Evolutionary conservation across 2,329 filamentous ascomycete species (phyloP).

Genomic region (Lasiodiplodia gonubiensis): DNA sequence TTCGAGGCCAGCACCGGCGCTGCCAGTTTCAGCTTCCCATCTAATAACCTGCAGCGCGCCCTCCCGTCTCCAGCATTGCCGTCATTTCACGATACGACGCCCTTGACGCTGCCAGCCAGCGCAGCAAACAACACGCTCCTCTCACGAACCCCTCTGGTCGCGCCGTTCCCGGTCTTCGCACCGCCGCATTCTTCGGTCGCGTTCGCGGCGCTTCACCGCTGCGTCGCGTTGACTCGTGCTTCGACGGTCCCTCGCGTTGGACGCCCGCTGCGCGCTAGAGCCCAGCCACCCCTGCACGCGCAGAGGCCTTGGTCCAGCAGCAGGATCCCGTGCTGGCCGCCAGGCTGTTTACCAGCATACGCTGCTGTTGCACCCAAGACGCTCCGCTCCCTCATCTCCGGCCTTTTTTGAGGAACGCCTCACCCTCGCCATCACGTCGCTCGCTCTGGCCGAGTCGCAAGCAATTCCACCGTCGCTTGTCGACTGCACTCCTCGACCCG

Average conservation of each 20-base stretch:
- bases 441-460: constrained; percentile 22
- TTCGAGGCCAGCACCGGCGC: constrained; percentile 23
- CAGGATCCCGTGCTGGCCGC: constrained; percentile 24
- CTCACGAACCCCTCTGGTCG: not conserved
- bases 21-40: constrained; percentile 25
- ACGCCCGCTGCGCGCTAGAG: constrained; percentile 22
- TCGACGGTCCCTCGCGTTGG: constrained; percentile 22
- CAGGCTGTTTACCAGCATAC: constrained; percentile 25
- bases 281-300: constrained; percentile 24
- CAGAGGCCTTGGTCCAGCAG: constrained; percentile 24
- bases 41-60: constrained; percentile 24
- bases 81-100: constrained; percentile 23
- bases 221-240: constrained; percentile 25
- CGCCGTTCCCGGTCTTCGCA: not conserved
- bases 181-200: constrained; percentile 23
- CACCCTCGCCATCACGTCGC: constrained; percentile 7
- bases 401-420: constrained; percentile 13
- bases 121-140: not conserved
- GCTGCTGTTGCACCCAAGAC: constrained; percentile 18
- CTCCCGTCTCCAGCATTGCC: constrained; percentile 16
- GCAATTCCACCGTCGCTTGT: not conserved
- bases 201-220: constrained; percentile 20
- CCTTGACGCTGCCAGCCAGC: not conserved
- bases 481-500: constrained; percentile 7
- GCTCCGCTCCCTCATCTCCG: constrained; percentile 16